These are phyloP conservation scores for Aspergillus quadricinctus DNA, from an alignment of 2,329 filamentous ascomycete species.

Conservation along the genomic window DNA sequence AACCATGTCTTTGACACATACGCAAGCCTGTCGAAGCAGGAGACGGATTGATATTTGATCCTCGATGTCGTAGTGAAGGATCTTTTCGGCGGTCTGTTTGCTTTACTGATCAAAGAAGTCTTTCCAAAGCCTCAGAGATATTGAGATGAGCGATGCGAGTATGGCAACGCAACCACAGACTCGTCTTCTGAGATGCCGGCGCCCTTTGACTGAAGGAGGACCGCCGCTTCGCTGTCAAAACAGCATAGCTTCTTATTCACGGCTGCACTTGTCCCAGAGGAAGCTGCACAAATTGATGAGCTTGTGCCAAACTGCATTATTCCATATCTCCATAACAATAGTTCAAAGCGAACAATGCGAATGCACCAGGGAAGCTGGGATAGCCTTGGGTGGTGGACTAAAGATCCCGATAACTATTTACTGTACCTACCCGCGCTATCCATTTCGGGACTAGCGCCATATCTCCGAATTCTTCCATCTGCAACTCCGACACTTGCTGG, in stretches of 20 bases:
- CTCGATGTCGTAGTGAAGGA: not conserved
- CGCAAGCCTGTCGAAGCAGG: not conserved
- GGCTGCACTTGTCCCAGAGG: not conserved
- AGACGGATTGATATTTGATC: not conserved
- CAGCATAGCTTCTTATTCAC: not conserved
- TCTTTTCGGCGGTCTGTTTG: not conserved
- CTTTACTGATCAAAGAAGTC: not conserved
- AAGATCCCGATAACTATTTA: not conserved
- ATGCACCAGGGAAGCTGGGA: no score
- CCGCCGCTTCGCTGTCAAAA: not conserved
- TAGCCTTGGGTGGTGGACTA: not conserved
- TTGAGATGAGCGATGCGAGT: not conserved
- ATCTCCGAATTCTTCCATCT: conserved; percentile 25
- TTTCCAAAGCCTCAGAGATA: not conserved
- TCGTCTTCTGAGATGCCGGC: not conserved
- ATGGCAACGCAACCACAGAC: not conserved
- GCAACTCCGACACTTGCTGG: conserved; percentile 11
- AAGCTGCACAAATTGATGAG: not conserved
- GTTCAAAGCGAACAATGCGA: not conserved
- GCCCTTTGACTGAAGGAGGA: not conserved
- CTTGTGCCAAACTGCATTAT: not conserved
- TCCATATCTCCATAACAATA: not conserved
- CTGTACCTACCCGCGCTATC: conserved; percentile 7
- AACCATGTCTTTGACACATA: no score
- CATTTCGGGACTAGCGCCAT: conserved; percentile 18